Evolutionary conservation across 2,329 filamentous ascomycete genomes (phyloP), one percentile per base, ranked within the genome.

Genomic region (Cordyceps cicadae): DNA sequence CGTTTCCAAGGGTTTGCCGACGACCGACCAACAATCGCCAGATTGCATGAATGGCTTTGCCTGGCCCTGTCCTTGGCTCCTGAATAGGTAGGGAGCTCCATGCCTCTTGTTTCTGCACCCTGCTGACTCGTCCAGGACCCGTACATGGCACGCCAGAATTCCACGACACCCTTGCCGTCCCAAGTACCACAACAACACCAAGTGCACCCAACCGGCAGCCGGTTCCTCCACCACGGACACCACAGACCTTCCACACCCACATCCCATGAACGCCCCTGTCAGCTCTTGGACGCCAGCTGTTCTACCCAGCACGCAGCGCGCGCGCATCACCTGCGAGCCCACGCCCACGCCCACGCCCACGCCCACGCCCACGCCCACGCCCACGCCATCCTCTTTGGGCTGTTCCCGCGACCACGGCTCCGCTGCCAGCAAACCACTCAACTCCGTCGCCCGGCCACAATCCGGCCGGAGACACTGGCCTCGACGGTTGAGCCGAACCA

Each of bases 101-200:
- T 56, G n/a, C 6, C 41, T 21, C 39, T 46, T 48, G 29, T 32
- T 26, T 49, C 56, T 46, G 49, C 39, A 59, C 39, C 37, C 37
- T 12, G 26, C 49, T 59, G 56, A 59, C 56, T 59, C 56, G 56
- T 43, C 39, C 26, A 59, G 48, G 54, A 39, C 37, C 54, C 15
- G 24, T 37, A 43, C 39, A n/a, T 53, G 15, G 48, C 50, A 34
- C 48, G 48, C 37, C 56, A 53, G 39, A 32, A 21, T 9, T 5
- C 37, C 34, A n/a, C 34, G 17, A n/a, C 26, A n/a, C 39, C 43
- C 17, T 37, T 9, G 12, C 11, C 34, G 2, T 37, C 34, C 34
- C 5, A 14, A 37, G 34, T 37, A 37, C 34, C 34, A 14, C 7
- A 29, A 14, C 7, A 29, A 1, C 29, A 29, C 29, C 5, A 29